Conservation (phyloP, 495 filamentous ascomycete genomes). For the Monascus purpureus region DNA sequence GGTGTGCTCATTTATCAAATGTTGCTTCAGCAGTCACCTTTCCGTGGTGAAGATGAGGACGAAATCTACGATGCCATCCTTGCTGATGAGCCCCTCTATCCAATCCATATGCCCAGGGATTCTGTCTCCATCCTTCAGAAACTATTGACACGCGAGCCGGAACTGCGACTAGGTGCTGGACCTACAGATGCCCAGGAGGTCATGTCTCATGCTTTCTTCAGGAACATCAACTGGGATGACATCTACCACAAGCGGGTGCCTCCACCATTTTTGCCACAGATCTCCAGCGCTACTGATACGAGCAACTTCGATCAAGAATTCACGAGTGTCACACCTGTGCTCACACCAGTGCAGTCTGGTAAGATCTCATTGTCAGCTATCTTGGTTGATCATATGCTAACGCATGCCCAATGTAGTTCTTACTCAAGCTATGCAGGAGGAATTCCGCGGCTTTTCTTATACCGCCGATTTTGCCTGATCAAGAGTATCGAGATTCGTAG, state of each 20-base stretch:
- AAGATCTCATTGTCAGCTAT: conserved; percentile 24
- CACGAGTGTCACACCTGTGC: conserved; percentile 92
- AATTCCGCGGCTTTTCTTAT: conserved; percentile 99
- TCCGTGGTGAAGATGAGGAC: conserved; percentile 98
- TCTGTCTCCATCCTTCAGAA: conserved; percentile 97
- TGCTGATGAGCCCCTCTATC: conserved; percentile 93
- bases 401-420: conserved; percentile 47
- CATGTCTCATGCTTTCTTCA: conserved; percentile 98
- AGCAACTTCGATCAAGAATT: conserved; percentile 99
- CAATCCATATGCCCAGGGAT: conserved; percentile 97
- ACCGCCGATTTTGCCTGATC: conserved; percentile 55
- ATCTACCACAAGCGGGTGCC: conserved; percentile 86
- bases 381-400: conserved; percentile 2
- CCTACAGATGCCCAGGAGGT: conserved; percentile 98
- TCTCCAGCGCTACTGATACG: conserved; percentile 86
- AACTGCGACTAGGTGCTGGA: conserved; percentile 79
- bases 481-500: conserved; percentile 4
- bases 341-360: conserved; percentile 97
- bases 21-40: conserved; percentile 96
- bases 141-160: conserved; percentile 87
- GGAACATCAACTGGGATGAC: conserved; percentile 96
- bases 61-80: conserved; percentile 99
- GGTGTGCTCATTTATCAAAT: conserved; percentile 99
- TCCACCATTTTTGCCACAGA: conserved; percentile 78
- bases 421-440: conserved; percentile 97